Base-by-base conservation (phyloP, 1,284 basidiomycete genomes). In the Earliella scabrosa region DNA sequence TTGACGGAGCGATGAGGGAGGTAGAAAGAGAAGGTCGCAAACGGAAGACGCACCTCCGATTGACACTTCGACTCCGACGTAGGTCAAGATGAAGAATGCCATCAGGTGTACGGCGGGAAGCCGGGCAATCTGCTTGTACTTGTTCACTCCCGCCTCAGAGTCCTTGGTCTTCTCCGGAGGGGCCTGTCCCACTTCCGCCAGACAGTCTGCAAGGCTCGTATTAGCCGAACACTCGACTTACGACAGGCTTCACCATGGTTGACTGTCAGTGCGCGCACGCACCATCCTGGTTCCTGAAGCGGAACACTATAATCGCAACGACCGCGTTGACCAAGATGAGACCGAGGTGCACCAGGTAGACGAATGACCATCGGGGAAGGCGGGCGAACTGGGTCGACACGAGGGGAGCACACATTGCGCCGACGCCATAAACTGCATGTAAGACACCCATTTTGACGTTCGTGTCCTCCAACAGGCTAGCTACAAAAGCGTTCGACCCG, bases 321-420 rank as follows among this genome's bases (percentile, higher is more conserved):
- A 73, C 27, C 0, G 73, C 70, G 47, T 83, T 87, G 16, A 73
- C 32, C 18, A 78, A 39, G 0, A 83, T 79, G 9, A 91, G 56
- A 1, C 79, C 82, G 3, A 89, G 69, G 0, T 85, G 86, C 13
- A 75, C 73, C 6, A 88, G 72, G 66, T 83, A 91, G 64, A 88
- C 84, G 61, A 83, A 83, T 9, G 86, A 88, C 79, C 84, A 85
- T 44, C 71, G 70, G 1, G 58, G 66, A 29, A 77, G 64, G 34
- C 76, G 75, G 2, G 83, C 73, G 57, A 89, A 88, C 36, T 86
- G 82, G 0, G 87, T 90, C 0, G 87, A 77, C 0, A 82, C 75
- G 10, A 90, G 74, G 5, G 88, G 87, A 2, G 86, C 71, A 11
- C 74, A 70, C 21, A 88, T 70, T 6, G 87, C 87, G 1, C 87